phyloP scores from a whole-genome alignment of 2,329 filamentous ascomycete genomes.

The Epichloe typhina region DNA sequence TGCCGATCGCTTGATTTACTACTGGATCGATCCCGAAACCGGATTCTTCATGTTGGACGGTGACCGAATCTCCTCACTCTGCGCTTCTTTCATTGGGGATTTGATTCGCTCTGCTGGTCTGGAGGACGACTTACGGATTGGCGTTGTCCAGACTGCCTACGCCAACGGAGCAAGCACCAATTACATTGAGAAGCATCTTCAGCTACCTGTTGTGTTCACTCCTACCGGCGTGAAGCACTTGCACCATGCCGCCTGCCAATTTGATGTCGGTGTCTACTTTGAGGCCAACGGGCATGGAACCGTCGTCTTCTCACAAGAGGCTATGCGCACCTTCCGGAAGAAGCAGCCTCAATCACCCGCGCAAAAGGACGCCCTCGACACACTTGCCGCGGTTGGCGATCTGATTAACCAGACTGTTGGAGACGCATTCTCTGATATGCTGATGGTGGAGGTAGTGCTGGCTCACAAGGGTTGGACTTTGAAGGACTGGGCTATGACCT shows the following conservation, averaged over 20 bases:
- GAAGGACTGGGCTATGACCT: constrained; percentile 84
- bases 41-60: constrained; percentile 90
- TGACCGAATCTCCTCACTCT: constrained; percentile 89
- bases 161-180: constrained; percentile 91
- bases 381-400: constrained; percentile 68
- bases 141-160: constrained; percentile 94
- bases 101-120: constrained; percentile 71
- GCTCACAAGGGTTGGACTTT: constrained; percentile 88
- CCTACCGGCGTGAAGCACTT: constrained; percentile 95
- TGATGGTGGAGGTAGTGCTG: constrained; percentile 90
- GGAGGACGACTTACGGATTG: constrained; percentile 69
- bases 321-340: constrained; percentile 63
- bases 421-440: constrained; percentile 88
- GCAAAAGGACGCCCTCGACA: constrained; percentile 81
- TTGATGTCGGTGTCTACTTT: constrained; percentile 95
- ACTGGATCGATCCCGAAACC: constrained; percentile 71
- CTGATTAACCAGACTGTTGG: constrained; percentile 98
- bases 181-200: constrained; percentile 78
- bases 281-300: constrained; percentile 98
- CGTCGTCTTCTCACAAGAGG: constrained; percentile 80
- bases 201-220: constrained; percentile 83
- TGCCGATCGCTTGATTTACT: constrained; percentile 90
- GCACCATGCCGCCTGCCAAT: constrained; percentile 89
- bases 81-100: constrained; percentile 85
- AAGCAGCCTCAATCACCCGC: constrained; percentile 81